Base-by-base conservation (phyloP, 176 grass and related monocot genomes). In the Tillandsia leiboldiana region DNA sequence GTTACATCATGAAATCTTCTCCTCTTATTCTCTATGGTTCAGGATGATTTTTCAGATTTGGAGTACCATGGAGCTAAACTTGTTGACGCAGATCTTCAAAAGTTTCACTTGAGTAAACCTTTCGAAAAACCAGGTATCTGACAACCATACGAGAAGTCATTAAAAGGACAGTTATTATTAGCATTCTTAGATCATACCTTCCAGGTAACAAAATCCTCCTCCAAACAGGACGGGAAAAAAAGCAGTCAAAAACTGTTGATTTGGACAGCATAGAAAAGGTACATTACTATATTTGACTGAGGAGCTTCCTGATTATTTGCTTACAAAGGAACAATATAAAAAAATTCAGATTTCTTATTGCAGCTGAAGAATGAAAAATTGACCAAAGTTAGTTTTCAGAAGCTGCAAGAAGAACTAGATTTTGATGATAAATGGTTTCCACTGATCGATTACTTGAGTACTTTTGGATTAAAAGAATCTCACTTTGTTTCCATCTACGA, bases 391-490 rank as follows among this genome's bases (percentile, higher is more conserved):
- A 50, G 81, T 18, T 92, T 92, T 70, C 73, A 97, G 59, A 90
- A 83, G 68, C 79, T 92, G 27, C 86, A 87, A 75, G 86, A 97
- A 89, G 93, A 97, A 49, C 76, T 85, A 23, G 82, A 83, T 62
- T 90, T 97, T 8, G 93, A 97, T 80, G 81, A 80, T 26, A 97
- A 75, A 81, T 97, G 86, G 93, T 87, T 92, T 78, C 89, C 82
- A 1, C 73, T 92, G 56, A 68, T 97, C 65, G 90, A 97, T 82
- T 97, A 97, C 71, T 77, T 97, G 66, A 90, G 89, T 73, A 90
- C 93, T 23, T 92, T 83, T 85, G 89, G 89, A 71, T 79, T 92
- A 56, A 87, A 85, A 48, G 93, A 89, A 54, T 89, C 93, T 67
- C 81, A 97, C 86, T 92, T 97, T 74, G 66, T 80, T 68, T 82